Evolutionary conservation across 768 basidiomycete species (phyloP).

Genomic region (Amanita phalloides): DNA sequence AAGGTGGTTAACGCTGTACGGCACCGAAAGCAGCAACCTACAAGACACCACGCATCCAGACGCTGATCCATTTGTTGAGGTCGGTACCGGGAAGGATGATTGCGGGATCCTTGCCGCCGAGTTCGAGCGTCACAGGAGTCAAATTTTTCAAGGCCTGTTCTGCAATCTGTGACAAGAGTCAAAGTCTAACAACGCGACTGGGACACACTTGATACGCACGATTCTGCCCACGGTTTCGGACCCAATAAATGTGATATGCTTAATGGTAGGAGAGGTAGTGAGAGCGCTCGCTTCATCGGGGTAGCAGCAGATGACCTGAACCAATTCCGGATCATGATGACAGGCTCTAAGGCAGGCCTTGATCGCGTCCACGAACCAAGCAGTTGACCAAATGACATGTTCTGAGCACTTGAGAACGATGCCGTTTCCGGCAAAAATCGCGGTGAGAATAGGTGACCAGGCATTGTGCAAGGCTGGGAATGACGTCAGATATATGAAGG

Average conservation of each 20-base stretch:
- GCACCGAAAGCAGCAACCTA: conserved; percentile 27
- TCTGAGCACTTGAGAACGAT: conserved; percentile 90
- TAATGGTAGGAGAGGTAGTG: conserved; percentile 69
- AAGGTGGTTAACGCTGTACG: neutral
- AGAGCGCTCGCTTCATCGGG: conserved; percentile 80
- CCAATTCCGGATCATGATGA: conserved; percentile 74
- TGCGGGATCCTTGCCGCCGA: conserved; percentile 93
- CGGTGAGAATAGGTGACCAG: conserved; percentile 87
- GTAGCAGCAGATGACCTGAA: conserved; percentile 88
- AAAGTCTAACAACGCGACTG: neutral
- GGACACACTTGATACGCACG: conserved; percentile 24
- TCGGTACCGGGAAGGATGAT: conserved; percentile 84
- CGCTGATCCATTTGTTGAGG: conserved; percentile 64
- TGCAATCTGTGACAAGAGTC: conserved; percentile 47
- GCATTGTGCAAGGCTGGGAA: conserved; percentile 82
- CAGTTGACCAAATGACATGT: conserved; percentile 85
- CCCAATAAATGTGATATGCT: conserved; percentile 93
- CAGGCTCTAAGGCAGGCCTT: conserved; percentile 67
- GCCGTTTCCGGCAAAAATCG: conserved; percentile 84
- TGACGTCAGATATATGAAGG: conserved; percentile 2
- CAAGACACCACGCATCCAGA: conserved; percentile 91
- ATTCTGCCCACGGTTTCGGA: conserved; percentile 70
- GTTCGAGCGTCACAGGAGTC: conserved; percentile 87
- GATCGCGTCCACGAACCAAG: conserved; percentile 75
- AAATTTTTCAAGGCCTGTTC: conserved; percentile 75